Percentiles rank a stretch among this genome's conserved stretches.
Conservation (phyloP, 2,329 filamentous ascomycete species). For the Albifimbria verrucaria region DNA sequence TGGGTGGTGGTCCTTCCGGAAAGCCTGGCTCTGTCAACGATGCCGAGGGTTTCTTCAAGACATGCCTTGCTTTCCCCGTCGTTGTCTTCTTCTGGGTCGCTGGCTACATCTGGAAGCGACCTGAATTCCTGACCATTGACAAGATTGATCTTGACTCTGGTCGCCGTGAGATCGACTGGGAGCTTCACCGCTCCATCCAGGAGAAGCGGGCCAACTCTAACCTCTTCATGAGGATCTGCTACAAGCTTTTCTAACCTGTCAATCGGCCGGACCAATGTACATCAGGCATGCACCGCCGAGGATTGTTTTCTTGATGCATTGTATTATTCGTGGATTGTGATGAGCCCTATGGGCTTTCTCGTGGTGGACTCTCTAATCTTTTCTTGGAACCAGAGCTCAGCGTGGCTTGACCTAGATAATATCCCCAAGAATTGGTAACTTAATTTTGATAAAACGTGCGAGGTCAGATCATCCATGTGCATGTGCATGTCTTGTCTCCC, state of each 20-base stretch:
- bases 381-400: too few species aligned
- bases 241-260: constrained; percentile 7
- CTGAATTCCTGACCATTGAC: constrained; percentile 52
- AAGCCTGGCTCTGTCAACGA: too few species aligned
- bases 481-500: too few species aligned
- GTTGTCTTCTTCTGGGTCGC: constrained; percentile 51
- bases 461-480: too few species aligned
- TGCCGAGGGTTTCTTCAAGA: constrained; percentile 51
- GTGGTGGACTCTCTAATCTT: too few species aligned
- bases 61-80: constrained; percentile 50
- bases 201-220: constrained; percentile 6
- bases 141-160: constrained; percentile 67
- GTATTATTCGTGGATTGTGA: not conserved
- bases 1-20: constrained; percentile 21
- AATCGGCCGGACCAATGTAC: not conserved
- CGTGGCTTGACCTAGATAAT: too few species aligned
- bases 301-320: not conserved
- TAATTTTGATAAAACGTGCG: too few species aligned
- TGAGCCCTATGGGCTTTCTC: too few species aligned
- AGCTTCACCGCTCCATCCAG: constrained; percentile 22
- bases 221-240: constrained; percentile 5
- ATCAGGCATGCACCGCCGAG: not conserved
- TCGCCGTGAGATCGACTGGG: constrained; percentile 62
- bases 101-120: constrained; percentile 64
- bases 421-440: too few species aligned